phyloP scores from a whole-genome alignment of 441 rosid species.

The Cnidoscolus chayamansa region DNA sequence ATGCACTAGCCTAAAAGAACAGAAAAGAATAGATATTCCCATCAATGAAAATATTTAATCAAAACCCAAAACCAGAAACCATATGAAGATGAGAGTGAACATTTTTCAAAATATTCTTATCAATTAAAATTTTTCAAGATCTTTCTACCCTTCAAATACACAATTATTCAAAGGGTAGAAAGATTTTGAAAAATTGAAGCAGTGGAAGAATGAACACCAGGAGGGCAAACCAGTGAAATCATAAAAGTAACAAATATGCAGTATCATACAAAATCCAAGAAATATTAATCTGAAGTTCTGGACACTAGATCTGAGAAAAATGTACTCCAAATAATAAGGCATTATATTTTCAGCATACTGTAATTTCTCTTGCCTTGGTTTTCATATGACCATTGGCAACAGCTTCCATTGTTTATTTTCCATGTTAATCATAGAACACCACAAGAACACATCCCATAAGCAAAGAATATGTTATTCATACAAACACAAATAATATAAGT shows the following conservation, averaged over 20 bases:
- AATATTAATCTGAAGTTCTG: not conserved
- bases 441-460: not conserved
- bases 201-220: not conserved
- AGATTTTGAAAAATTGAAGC: not conserved
- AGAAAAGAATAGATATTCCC: conserved; percentile 13
- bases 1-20: conserved; percentile 69
- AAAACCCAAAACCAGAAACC: not conserved
- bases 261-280: not conserved
- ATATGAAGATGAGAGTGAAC: conserved; percentile 1
- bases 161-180: not conserved
- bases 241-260: not conserved
- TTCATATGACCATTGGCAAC: not conserved
- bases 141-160: no score
- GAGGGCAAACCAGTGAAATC: not conserved
- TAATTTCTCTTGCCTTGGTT: not conserved
- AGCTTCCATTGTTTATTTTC: not conserved
- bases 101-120: no score
- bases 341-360: not conserved
- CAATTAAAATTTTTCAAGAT: no score
- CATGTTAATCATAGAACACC: not conserved
- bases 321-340: not conserved
- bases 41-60: not conserved
- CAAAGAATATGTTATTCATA: not conserved
- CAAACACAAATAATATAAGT: not conserved
- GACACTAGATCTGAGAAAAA: not conserved